These are phyloP conservation scores for Quercus robur DNA, from an alignment of 306 rosid species.

Conservation along the genomic window DNA sequence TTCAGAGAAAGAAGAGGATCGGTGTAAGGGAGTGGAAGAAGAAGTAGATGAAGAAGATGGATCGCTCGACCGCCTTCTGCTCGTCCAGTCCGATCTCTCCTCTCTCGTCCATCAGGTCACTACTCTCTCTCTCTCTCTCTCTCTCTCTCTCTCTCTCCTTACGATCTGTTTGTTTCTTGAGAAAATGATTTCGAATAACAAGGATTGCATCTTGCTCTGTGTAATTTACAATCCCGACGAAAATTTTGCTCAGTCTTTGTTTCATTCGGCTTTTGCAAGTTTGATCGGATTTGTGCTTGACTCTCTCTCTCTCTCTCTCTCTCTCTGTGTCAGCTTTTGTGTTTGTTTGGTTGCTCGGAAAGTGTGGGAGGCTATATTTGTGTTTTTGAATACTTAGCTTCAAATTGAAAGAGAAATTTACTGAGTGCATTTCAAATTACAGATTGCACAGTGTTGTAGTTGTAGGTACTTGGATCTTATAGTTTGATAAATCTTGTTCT, in stretches of 20 bases:
- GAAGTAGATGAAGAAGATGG: slow-evolving; percentile 15
- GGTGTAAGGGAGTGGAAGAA: too few species aligned
- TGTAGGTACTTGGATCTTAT: neutral
- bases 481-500: neutral
- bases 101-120: slow-evolving; percentile 57
- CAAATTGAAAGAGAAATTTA: neutral
- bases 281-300: too few species aligned
- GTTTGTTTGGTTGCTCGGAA: too few species aligned
- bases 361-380: too few species aligned
- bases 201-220: neutral
- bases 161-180: neutral
- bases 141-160: neutral
- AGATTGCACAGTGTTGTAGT: too few species aligned
- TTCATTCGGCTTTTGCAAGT: too few species aligned
- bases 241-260: neutral
- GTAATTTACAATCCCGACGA: neutral
- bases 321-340: too few species aligned
- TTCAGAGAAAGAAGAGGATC: slow-evolving; percentile 8
- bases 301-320: too few species aligned
- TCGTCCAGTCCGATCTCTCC: slow-evolving; percentile 63
- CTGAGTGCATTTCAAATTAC: too few species aligned
- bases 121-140: neutral
- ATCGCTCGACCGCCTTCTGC: slow-evolving; percentile 48
- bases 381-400: neutral
- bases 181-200: neutral